phyloP scores from a whole-genome alignment of 345 rosid genomes.

The Turritis glabra region DNA sequence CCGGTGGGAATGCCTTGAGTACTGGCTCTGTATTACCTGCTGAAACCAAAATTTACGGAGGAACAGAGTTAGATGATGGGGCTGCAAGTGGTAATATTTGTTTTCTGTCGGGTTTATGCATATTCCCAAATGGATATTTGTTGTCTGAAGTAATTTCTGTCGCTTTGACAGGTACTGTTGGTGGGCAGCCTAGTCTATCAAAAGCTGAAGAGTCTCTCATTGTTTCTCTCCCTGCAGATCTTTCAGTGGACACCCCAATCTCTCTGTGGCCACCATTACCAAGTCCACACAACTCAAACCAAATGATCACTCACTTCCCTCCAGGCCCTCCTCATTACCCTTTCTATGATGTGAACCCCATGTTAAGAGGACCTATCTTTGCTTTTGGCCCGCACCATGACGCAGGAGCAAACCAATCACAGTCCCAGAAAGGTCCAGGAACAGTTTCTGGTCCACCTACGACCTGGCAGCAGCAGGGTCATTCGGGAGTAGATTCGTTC shows the following conservation, averaged over 20 bases:
- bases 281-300: constrained; percentile 74
- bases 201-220: constrained; percentile 81
- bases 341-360: constrained; percentile 86
- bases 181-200: constrained; percentile 59
- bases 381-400: constrained; percentile 92
- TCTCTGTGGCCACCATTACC: constrained; percentile 81
- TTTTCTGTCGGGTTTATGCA: constrained; percentile 5
- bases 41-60: constrained; percentile 65
- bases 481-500: constrained; percentile 88
- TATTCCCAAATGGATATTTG: constrained; percentile 7
- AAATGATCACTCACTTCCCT: constrained; percentile 84
- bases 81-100: constrained; percentile 40
- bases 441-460: constrained; percentile 65
- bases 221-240: constrained; percentile 96
- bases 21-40: constrained; percentile 49
- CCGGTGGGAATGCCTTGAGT: constrained; percentile 53
- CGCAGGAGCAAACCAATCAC: constrained; percentile 63
- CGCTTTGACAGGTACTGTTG: constrained; percentile 50
- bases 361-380: constrained; percentile 85
- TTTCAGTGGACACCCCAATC: constrained; percentile 88
- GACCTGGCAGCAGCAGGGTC: constrained; percentile 82
- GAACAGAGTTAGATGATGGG: constrained; percentile 50
- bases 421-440: constrained; percentile 67
- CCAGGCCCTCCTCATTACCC: constrained; percentile 86
- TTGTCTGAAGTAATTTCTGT: constrained; percentile 10